Evolutionary conservation across 768 basidiomycete genomes (phyloP).

Genomic region (Grammothele lineata): DNA sequence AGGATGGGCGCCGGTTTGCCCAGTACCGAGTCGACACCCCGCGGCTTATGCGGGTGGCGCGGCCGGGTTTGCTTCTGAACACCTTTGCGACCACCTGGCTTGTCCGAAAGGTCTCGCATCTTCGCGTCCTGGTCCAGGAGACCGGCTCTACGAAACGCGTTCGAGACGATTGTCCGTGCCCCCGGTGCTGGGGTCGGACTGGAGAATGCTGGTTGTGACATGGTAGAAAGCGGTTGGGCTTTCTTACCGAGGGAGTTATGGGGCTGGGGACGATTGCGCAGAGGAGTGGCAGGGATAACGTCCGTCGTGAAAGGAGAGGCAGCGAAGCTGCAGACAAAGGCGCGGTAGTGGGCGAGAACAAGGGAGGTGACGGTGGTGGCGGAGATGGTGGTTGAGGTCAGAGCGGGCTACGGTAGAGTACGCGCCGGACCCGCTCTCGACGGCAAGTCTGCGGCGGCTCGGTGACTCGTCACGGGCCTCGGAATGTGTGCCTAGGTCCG

Average conservation of each 20-base stretch:
- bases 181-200: conserved; percentile 56
- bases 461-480: conserved; percentile 6
- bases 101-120: conserved; percentile 70
- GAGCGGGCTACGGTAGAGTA: conserved; percentile 1
- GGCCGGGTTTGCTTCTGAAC: conserved; percentile 44
- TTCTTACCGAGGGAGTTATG: conserved; percentile 7
- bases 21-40: conserved; percentile 52
- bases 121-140: conserved; percentile 71
- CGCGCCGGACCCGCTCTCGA: conserved; percentile 9
- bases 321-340: conserved; percentile 5
- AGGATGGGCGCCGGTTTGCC: conserved; percentile 42
- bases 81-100: conserved; percentile 71
- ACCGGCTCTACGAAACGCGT: conserved; percentile 64
- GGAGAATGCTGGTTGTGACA: conserved; percentile 46
- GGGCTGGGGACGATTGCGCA: conserved; percentile 9
- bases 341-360: conserved; percentile 1
- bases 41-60: conserved; percentile 55
- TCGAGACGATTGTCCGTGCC: conserved; percentile 53
- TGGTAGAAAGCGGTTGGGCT: conserved; percentile 11
- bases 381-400: conserved; percentile 16
- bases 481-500: neutral
- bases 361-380: conserved; percentile 4
- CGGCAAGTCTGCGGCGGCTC: neutral
- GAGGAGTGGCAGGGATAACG: conserved; percentile 3
- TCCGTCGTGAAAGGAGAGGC: neutral